Percentiles rank a stretch among this genome's conserved stretches.
These are phyloP conservation scores for Nasturtium officinale DNA, from an alignment of 345 rosid species.

Conservation along the genomic window DNA sequence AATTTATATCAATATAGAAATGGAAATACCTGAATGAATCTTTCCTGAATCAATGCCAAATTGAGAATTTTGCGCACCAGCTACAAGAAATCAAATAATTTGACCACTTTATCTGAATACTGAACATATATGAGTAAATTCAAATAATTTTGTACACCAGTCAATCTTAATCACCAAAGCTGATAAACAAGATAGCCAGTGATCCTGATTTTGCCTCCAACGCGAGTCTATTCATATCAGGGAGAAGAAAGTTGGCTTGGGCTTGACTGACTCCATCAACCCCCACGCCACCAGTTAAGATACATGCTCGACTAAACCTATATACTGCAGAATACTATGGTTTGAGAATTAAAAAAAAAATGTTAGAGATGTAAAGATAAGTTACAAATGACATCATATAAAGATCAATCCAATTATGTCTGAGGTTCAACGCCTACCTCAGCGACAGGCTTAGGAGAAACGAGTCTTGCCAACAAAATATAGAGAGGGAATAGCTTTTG, in stretches of 20 bases:
- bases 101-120: slow-evolving; percentile 30
- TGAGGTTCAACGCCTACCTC: slow-evolving; percentile 57
- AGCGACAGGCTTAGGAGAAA: slow-evolving; percentile 53
- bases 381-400: slow-evolving; percentile 2
- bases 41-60: slow-evolving; percentile 64
- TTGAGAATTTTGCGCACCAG: slow-evolving; percentile 68
- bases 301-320: slow-evolving; percentile 77
- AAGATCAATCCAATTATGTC: slow-evolving; percentile 1
- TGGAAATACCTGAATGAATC: slow-evolving; percentile 56
- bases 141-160: slow-evolving; percentile 8
- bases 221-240: slow-evolving; percentile 78
- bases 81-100: slow-evolving; percentile 48
- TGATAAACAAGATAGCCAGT: slow-evolving; percentile 77
- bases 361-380: slow-evolving; percentile 33
- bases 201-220: slow-evolving; percentile 81
- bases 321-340: slow-evolving; percentile 89
- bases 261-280: slow-evolving; percentile 65
- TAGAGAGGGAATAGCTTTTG: slow-evolving; percentile 71
- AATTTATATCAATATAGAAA: background rate
- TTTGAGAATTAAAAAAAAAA: slow-evolving; percentile 44
- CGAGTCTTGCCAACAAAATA: slow-evolving; percentile 77
- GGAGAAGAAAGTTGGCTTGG: slow-evolving; percentile 78
- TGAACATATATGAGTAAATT: slow-evolving; percentile 17
- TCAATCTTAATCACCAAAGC: slow-evolving; percentile 61
- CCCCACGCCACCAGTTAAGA: slow-evolving; percentile 75